Evolutionary conservation across 2,329 filamentous ascomycete genomes (phyloP).

Genomic region (Fusarium sp.): DNA sequence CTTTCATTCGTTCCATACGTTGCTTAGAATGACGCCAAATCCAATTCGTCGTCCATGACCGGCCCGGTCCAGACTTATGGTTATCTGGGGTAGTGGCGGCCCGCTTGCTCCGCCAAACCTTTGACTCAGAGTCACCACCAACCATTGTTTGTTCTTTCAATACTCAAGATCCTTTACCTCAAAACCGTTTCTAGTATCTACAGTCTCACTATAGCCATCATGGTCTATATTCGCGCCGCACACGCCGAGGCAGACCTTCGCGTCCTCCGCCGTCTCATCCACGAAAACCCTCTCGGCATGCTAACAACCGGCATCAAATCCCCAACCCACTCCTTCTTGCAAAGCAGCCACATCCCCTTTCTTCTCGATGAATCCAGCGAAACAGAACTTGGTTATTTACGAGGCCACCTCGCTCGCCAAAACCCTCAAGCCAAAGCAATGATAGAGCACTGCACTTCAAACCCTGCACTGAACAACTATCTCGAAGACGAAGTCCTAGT

Average conservation of each 20-base stretch:
- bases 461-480: conserved; percentile 17
- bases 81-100: neutral
- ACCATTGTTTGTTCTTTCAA: fast-evolving
- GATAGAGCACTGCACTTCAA: conserved; percentile 55
- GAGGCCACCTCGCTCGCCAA: conserved; percentile 69
- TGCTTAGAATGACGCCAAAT: conserved; percentile 15
- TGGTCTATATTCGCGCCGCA: conserved; percentile 35
- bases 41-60: conserved; percentile 17
- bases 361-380: conserved; percentile 58
- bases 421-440: conserved; percentile 73
- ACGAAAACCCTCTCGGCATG: conserved; percentile 69
- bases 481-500: conserved; percentile 69
- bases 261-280: conserved; percentile 65
- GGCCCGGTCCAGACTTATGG: conserved; percentile 15
- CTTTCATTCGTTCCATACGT: neutral
- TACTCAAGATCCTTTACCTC: too few species aligned
- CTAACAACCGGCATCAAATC: conserved; percentile 70
- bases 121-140: neutral
- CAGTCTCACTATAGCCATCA: fast-evolving
- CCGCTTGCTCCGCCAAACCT: conserved; percentile 23
- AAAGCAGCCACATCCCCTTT: conserved; percentile 71
- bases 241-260: conserved; percentile 64
- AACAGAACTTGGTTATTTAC: conserved; percentile 56
- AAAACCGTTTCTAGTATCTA: too few species aligned
- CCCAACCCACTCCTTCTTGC: conserved; percentile 59